Conservation (phyloP, 2,329 filamentous ascomycete genomes). For the Aspergillus fijiensis region DNA sequence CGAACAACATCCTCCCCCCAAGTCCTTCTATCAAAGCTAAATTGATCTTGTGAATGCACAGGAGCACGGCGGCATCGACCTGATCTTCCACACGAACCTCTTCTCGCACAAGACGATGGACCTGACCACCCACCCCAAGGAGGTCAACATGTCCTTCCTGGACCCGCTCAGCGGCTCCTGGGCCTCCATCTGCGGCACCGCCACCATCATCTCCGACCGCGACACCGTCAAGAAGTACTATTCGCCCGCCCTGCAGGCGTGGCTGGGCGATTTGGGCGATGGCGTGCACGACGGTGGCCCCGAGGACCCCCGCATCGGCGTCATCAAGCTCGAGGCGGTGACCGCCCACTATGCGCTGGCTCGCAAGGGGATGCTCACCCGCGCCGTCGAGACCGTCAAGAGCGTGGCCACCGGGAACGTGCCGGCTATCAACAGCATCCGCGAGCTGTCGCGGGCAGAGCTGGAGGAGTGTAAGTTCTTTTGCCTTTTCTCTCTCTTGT, state of each 20-base stretch:
- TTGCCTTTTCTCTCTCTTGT: neutral
- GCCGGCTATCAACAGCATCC: slow-evolving; percentile 71
- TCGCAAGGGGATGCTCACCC: slow-evolving; percentile 62
- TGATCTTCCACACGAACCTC: slow-evolving; percentile 89
- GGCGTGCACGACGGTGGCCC: slow-evolving; percentile 79
- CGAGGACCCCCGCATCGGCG: slow-evolving; percentile 75
- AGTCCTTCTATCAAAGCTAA: neutral
- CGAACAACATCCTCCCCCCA: neutral
- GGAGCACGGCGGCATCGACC: slow-evolving; percentile 76
- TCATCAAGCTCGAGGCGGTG: slow-evolving; percentile 73
- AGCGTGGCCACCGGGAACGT: slow-evolving; percentile 70
- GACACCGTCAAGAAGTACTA: slow-evolving; percentile 72
- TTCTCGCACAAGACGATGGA: slow-evolving; percentile 87
- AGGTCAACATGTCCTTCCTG: slow-evolving; percentile 78
- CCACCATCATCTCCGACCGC: slow-evolving; percentile 68
- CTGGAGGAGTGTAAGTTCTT: slow-evolving; percentile 56
- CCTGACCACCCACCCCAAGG: slow-evolving; percentile 66
- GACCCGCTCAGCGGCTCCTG: slow-evolving; percentile 71
- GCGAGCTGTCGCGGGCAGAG: slow-evolving; percentile 69
- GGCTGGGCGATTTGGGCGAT: slow-evolving; percentile 82
- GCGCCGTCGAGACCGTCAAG: slow-evolving; percentile 70
- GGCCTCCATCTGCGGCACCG: slow-evolving; percentile 79
- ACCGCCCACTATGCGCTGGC: slow-evolving; percentile 71
- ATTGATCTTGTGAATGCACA: slow-evolving; percentile 33
- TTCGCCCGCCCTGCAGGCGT: slow-evolving; percentile 70